These are phyloP conservation scores for Ramalina intermedia DNA, from an alignment of 495 filamentous ascomycete genomes.

Conservation along the genomic window DNA sequence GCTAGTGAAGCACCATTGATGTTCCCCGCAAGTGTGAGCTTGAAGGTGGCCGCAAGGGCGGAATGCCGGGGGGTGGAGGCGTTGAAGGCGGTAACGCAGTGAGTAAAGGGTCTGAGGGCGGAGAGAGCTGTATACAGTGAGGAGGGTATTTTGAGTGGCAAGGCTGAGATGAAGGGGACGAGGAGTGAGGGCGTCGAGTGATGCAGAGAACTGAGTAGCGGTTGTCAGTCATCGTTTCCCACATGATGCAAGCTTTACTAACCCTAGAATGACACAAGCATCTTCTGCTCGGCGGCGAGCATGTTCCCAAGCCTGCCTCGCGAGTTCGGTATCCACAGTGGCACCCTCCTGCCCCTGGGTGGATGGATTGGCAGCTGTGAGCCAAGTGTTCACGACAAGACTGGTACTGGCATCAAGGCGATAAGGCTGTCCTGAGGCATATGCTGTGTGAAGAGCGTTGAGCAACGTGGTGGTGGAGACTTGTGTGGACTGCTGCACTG, in stretches of 20 bases:
- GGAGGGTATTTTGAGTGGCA: conserved; percentile 64
- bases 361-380: conserved; percentile 54
- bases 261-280: conserved; percentile 85
- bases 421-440: conserved; percentile 67
- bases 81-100: conserved; percentile 77
- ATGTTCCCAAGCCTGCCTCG: conserved; percentile 87
- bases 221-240: conserved; percentile 14
- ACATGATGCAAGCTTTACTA: conserved; percentile 16
- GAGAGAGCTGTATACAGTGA: conserved; percentile 61
- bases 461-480: conserved; percentile 86
- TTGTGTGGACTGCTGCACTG: conserved; percentile 54
- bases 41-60: conserved; percentile 65
- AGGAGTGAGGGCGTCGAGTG: conserved; percentile 75
- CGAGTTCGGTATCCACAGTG: conserved; percentile 66
- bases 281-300: conserved; percentile 88
- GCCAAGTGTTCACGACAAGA: conserved; percentile 89
- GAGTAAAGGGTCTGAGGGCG: conserved; percentile 69
- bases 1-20: conserved; percentile 61
- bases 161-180: conserved; percentile 60
- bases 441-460: conserved; percentile 81
- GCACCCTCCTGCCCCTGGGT: conserved; percentile 56
- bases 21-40: conserved; percentile 66
- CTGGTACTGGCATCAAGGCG: conserved; percentile 81
- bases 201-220: conserved; percentile 57
- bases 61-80: conserved; percentile 72